phyloP scores from a whole-genome alignment of 495 filamentous ascomycete genomes.

The Astrocystis sublimbata region DNA sequence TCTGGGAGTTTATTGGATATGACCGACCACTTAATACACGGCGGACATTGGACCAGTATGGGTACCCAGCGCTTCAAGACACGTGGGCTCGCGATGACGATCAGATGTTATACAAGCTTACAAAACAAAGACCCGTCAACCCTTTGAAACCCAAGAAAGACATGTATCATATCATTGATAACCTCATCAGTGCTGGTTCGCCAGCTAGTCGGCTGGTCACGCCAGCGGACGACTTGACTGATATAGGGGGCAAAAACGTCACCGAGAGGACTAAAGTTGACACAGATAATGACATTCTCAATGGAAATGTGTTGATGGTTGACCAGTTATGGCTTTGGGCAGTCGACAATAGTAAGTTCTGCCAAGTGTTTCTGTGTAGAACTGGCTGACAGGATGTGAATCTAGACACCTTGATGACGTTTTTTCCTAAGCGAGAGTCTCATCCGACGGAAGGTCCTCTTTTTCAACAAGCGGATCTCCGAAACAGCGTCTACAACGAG shows the following conservation, averaged over 20 bases:
- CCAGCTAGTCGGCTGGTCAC: slow-evolving; percentile 20
- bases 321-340: slow-evolving; percentile 72
- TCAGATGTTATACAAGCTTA: slow-evolving; percentile 71
- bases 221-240: slow-evolving; percentile 17
- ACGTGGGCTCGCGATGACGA: slow-evolving; percentile 65
- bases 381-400: not conserved
- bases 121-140: slow-evolving; percentile 42
- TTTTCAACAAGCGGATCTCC: slow-evolving; percentile 62
- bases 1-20: slow-evolving; percentile 65
- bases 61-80: slow-evolving; percentile 63
- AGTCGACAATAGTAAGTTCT: slow-evolving; percentile 53
- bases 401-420: slow-evolving; percentile 54
- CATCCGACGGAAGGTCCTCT: slow-evolving; percentile 53
- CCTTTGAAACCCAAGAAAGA: slow-evolving; percentile 26
- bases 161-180: slow-evolving; percentile 26
- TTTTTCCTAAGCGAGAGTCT: slow-evolving; percentile 57
- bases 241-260: slow-evolving; percentile 2
- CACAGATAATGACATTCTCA: slow-evolving; percentile 45
- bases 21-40: slow-evolving; percentile 66
- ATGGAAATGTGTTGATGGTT: slow-evolving; percentile 68
- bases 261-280: slow-evolving; percentile 33
- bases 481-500: slow-evolving; percentile 67
- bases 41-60: slow-evolving; percentile 66
- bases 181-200: slow-evolving; percentile 16
- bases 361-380: not conserved